Base-by-base conservation (phyloP, 768 basidiomycete genomes). In the Nidularia pulvinata region DNA sequence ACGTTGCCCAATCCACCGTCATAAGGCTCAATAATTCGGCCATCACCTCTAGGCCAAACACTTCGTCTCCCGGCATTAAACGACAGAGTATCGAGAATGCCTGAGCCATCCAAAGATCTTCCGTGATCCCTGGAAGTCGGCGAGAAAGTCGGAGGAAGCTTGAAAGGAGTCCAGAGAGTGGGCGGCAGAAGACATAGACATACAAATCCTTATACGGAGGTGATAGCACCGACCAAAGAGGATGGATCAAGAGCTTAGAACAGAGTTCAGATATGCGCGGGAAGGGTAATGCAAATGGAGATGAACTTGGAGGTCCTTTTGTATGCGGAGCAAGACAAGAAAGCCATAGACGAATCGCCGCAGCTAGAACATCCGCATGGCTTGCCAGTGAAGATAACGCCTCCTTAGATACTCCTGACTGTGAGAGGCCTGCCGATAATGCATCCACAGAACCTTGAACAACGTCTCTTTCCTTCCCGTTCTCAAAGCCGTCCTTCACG, bases 1-100 rank as follows among this genome's bases (percentile, higher is more conserved):
- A 55, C 19, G 57, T 50, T 55, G 78, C 61, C 75, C 79, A 82
- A n/a, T 71, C 68, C 5, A 64, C 58, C 3, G 69, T 77, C 45
- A 84, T 49, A 0, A 74, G 51, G 32, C 57, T 59, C 9, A 69
- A 45, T 10, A 83, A 50, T n/a, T 75, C 71, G 16, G 70, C 66
- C 22, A 84, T 54, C 51, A 83, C 69, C 22, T 63, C 65, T 22
- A 73, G 58, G 0, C 81, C 86, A 35, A 70, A 62, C 1, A 80
- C 80, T 63, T 95, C 94, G 57, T 95, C 89, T 10, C 93, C 93
- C 0, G 88, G 89, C 10, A 85, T 71, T 22, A 88, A 71, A 34
- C 78, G 70, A 11, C 69, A 58, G 1, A 90, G 59, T 46, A 89
- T 77, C 0, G 80, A 69, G 34, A 87, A 77, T 2, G 84, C 82